Conservation (phyloP, 768 basidiomycete genomes). For the Rhodosporidiobolus odoratus region DNA sequence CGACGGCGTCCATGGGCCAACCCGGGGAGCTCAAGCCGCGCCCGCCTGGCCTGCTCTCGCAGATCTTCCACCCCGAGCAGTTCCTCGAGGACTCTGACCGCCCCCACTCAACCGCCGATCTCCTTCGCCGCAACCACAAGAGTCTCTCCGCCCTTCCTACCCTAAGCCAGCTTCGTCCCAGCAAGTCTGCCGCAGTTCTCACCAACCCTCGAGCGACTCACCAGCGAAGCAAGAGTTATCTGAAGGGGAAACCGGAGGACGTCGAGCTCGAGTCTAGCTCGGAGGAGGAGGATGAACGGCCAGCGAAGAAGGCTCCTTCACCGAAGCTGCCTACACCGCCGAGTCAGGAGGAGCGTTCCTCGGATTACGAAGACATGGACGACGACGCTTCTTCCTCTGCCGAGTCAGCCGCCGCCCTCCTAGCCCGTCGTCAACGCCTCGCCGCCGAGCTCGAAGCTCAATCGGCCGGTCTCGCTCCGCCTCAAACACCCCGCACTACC, state of each 20-base stretch:
- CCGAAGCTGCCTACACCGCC: too few relatives aligned
- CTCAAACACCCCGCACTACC: slow-evolving; percentile 76
- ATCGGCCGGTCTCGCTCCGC: slow-evolving; percentile 58
- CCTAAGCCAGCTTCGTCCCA: neutral
- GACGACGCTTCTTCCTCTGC: slow-evolving; percentile 1
- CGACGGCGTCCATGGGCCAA: slow-evolving; percentile 16
- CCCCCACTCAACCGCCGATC: neutral
- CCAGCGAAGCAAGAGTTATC: slow-evolving; percentile 9
- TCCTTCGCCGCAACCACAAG: slow-evolving; percentile 24
- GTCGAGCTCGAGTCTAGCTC: slow-evolving; percentile 41
- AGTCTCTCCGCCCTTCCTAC: slow-evolving; percentile 28
- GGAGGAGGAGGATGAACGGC: slow-evolving; percentile 24
- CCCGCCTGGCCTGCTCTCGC: slow-evolving; percentile 37
- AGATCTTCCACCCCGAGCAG: slow-evolving; percentile 39
- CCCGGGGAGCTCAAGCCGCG: slow-evolving; percentile 37
- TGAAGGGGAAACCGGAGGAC: slow-evolving; percentile 37
- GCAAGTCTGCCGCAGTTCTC: neutral
- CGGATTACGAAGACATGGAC: slow-evolving; percentile 12
- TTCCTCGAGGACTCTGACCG: slow-evolving; percentile 21
- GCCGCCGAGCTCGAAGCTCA: slow-evolving; percentile 33
- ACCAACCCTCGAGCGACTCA: neutral
- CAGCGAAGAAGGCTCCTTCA: neutral
- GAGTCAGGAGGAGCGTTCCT: slow-evolving; percentile 1
- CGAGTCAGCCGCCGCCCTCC: slow-evolving; percentile 19
- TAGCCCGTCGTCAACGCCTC: slow-evolving; percentile 23